Evolutionary conservation across 2,329 filamentous ascomycete species (phyloP).

Genomic region (Pleomassaria siparia): DNA sequence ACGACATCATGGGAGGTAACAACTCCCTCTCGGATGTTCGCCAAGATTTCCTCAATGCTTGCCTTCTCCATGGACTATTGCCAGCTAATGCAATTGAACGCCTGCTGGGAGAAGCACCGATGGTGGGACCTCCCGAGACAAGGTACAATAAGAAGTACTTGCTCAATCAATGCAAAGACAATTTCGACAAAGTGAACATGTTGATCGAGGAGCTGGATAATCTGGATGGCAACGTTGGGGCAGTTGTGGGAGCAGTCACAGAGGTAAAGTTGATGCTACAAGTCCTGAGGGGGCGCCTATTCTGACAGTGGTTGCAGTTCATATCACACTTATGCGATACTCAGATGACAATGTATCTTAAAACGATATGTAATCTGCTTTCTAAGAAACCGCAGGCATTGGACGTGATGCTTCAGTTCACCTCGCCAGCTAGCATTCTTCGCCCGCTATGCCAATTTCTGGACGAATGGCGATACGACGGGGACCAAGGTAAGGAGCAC

Average conservation of each 20-base stretch:
- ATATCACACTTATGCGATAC: slow-evolving; percentile 68
- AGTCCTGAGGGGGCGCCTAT: neutral
- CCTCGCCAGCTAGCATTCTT: slow-evolving; percentile 68
- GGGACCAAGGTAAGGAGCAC: slow-evolving; percentile 62
- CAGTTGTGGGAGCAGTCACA: slow-evolving; percentile 70
- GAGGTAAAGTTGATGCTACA: slow-evolving; percentile 34
- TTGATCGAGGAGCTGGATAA: slow-evolving; percentile 81
- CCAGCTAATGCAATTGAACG: slow-evolving; percentile 74
- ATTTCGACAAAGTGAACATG: slow-evolving; percentile 73
- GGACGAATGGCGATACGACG: slow-evolving; percentile 79
- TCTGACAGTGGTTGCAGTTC: slow-evolving; percentile 50
- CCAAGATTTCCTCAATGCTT: slow-evolving; percentile 86
- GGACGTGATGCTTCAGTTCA: slow-evolving; percentile 76
- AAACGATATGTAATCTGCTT: slow-evolving; percentile 71
- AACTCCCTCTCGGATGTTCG: slow-evolving; percentile 67
- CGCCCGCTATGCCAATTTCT: slow-evolving; percentile 73
- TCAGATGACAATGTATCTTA: slow-evolving; percentile 79
- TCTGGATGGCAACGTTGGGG: slow-evolving; percentile 88
- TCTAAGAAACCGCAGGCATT: slow-evolving; percentile 70
- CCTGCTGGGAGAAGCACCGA: slow-evolving; percentile 80
- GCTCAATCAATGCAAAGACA: slow-evolving; percentile 73
- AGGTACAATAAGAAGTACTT: slow-evolving; percentile 78
- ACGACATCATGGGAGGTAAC: slow-evolving; percentile 56
- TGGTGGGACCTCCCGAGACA: slow-evolving; percentile 73
- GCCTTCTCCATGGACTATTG: slow-evolving; percentile 84